phyloP scores from a whole-genome alignment of 139 green algal genomes.

The Volvox reticuliferus region DNA sequence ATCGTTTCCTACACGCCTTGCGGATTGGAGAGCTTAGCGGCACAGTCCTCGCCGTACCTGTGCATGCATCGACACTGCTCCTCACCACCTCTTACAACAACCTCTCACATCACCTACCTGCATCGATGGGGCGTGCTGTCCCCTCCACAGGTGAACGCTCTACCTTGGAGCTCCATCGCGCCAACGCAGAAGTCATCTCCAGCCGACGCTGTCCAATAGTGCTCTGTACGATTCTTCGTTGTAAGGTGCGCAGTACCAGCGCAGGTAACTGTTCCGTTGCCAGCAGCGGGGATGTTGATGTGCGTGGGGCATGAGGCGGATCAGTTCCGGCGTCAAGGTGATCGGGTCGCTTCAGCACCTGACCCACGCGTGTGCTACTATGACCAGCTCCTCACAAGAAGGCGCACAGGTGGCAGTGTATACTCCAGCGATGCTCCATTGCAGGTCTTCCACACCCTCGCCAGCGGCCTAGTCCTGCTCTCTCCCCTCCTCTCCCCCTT shows the following conservation, averaged over 20 bases:
- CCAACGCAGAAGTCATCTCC: neutral
- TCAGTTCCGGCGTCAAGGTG: neutral
- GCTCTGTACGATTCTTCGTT: neutral
- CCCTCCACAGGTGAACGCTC: too few species aligned
- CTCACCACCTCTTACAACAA: too few species aligned
- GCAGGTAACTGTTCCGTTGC: slow-evolving; percentile 13
- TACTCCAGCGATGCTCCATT: neutral
- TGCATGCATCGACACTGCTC: too few species aligned
- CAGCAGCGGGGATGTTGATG: too few species aligned
- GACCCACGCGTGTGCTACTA: too few species aligned
- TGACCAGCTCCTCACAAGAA: neutral
- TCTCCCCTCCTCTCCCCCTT: too few species aligned
- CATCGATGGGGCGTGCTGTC: too few species aligned
- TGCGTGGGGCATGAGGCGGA: neutral
- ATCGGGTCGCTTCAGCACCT: neutral
- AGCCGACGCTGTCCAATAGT: slow-evolving; percentile 23
- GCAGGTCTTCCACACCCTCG: neutral
- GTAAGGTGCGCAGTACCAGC: slow-evolving; percentile 41
- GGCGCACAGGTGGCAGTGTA: neutral
- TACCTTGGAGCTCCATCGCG: too few species aligned
- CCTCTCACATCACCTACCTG: too few species aligned
- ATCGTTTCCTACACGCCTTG: too few species aligned
- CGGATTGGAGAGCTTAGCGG: too few species aligned
- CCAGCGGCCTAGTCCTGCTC: neutral
- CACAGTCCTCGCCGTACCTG: too few species aligned